Evolutionary conservation across 805 yeast species (phyloP), one percentile per base, ranked within the genome.

Genomic region (Schwanniomyces polymorphus): DNA sequence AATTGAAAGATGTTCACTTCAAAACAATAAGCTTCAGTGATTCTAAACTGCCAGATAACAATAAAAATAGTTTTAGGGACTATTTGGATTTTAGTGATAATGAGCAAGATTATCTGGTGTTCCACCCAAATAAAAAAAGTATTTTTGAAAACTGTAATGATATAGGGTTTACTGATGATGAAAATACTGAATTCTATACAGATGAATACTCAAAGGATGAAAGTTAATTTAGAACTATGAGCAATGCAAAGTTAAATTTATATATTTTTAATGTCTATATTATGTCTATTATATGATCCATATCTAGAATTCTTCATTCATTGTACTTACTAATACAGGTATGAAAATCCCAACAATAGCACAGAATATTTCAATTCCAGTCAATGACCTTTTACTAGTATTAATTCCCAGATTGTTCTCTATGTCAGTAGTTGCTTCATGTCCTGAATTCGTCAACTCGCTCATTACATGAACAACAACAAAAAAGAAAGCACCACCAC

Each of bases 401-500:
- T 5, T 31, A 4, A 9, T 18, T 31, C 2, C 21, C 14, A 16
- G 7, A 16, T 31, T 31, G 17, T 31, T 31, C 35, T 31, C 35
- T 7, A 16, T 7, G 11, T 31, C 21, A n/a, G 35, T 6, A 12
- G 34, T 12, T 14, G 11, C 17, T 4, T 16, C 11, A 7, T 11
- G 14, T 31, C 7, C 21, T 7, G 35, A 31, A 11, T 16, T 31
- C 5, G 14, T 5, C 17, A 31, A 16, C 28, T 76, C 79, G 42
- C 70, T 65, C 69, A 84, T 72, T 3, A 85, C 80, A 56, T 86
- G 88, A 53, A 81, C 71, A 9, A 89, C 87, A 29, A 87, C 88
- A 55, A 78, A 87, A 23, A 86, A 59, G 57, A 87, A 86, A 0
- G 90, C 82, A 7, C 94, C 94, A 7, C 86, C 88, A 48, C 86